Evolutionary conservation across 2,329 filamentous ascomycete species (phyloP).

Genomic region (Pseudogymnoascus sp.): DNA sequence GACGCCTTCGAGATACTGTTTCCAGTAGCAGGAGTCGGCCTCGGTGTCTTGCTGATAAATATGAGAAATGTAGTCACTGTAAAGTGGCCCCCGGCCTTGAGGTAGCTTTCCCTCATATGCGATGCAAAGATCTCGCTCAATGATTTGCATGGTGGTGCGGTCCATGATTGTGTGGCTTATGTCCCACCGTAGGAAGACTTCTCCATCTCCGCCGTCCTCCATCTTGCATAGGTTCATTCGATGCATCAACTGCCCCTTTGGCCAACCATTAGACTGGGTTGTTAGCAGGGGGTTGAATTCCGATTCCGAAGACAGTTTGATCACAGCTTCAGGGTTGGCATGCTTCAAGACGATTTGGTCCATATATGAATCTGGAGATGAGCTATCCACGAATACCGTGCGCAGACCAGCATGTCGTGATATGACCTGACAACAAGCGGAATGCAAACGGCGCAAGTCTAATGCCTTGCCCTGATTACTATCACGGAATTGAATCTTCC

Average conservation of each 20-base stretch:
- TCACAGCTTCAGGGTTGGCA: neutral
- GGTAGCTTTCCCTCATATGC: constrained; percentile 38
- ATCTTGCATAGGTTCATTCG: constrained; percentile 8
- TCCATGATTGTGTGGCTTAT: constrained; percentile 4
- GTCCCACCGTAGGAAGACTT: neutral
- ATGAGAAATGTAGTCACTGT: constrained; percentile 32
- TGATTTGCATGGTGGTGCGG: constrained; percentile 9
- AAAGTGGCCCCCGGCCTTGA: constrained; percentile 30
- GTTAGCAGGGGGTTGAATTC: neutral
- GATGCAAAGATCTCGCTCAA: constrained; percentile 26
- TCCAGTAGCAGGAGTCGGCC: constrained; percentile 37
- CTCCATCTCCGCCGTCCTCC: neutral
- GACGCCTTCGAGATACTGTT: constrained; percentile 33
- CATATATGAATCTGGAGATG: constrained; percentile 12
- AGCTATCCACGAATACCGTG: constrained; percentile 23
- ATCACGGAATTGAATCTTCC: constrained; percentile 11
- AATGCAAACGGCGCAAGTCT: constrained; percentile 14
- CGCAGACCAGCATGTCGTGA: constrained; percentile 24
- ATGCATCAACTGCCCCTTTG: constrained; percentile 5
- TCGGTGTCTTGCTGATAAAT: constrained; percentile 25
- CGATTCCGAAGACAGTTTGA: constrained; percentile 2
- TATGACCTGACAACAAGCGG: constrained; percentile 22
- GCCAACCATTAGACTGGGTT: neutral
- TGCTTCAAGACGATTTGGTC: constrained; percentile 23
- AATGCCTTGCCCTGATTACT: constrained; percentile 5